These are phyloP conservation scores for Suillus variegatus DNA, from an alignment of 768 basidiomycete species.

Conservation along the genomic window DNA sequence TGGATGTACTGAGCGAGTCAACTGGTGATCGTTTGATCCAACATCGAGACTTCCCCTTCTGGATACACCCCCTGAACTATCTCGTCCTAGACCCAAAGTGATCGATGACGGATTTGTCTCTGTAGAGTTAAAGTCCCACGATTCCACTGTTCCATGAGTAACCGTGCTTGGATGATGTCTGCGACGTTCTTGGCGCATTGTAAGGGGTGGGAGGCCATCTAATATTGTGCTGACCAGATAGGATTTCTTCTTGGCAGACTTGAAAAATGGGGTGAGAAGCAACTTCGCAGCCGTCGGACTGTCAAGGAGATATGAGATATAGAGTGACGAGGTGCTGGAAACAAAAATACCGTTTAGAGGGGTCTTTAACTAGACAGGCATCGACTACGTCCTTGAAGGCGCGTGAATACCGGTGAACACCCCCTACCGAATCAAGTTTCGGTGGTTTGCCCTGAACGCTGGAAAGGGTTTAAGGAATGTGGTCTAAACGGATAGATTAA, in stretches of 20 bases:
- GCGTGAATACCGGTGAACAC: constrained; percentile 73
- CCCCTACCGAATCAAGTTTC: constrained; percentile 70
- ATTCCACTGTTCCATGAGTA: constrained; percentile 59
- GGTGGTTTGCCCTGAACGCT: constrained; percentile 82
- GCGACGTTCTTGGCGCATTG: constrained; percentile 69
- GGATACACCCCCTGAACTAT: constrained; percentile 10
- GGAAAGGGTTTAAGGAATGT: constrained; percentile 1
- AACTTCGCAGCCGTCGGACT: constrained; percentile 81
- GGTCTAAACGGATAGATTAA: constrained; percentile 3
- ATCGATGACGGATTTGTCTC: constrained; percentile 41
- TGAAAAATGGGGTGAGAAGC: constrained; percentile 81
- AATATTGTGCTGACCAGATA: constrained; percentile 80
- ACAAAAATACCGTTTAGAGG: constrained; percentile 59
- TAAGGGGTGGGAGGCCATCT: constrained; percentile 71
- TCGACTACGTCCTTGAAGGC: constrained; percentile 84
- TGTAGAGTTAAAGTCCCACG: constrained; percentile 73
- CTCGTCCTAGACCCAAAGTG: background rate
- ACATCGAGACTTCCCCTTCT: constrained; percentile 8
- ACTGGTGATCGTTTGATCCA: constrained; percentile 7
- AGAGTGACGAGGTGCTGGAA: background rate
- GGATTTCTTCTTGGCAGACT: constrained; percentile 71
- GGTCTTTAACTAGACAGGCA: constrained; percentile 83
- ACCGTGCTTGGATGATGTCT: constrained; percentile 41
- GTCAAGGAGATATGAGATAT: background rate
- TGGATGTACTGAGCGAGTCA: background rate